phyloP scores from a whole-genome alignment of 257 asterid genomes.

The Mitragyna speciosa region DNA sequence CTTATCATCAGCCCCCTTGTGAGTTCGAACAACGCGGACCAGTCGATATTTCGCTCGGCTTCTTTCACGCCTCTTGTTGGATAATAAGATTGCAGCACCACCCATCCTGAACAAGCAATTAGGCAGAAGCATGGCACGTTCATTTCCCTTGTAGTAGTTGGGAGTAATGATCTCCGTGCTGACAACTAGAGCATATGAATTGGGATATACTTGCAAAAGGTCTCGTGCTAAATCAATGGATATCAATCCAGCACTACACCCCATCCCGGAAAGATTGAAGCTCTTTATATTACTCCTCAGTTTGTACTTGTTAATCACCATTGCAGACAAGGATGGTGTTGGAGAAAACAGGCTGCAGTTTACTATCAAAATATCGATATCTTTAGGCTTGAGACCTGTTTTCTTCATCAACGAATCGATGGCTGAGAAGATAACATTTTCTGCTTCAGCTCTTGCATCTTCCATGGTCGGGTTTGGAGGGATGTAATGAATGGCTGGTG shows the following conservation, averaged over 20 bases:
- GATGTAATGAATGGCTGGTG: slow-evolving; percentile 70
- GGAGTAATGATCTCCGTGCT: slow-evolving; percentile 87
- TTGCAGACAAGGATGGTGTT: slow-evolving; percentile 77
- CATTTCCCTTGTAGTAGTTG: slow-evolving; percentile 74
- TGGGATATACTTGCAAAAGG: slow-evolving; percentile 64
- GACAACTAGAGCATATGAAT: slow-evolving; percentile 58
- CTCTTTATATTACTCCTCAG: slow-evolving; percentile 68
- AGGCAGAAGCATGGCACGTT: slow-evolving; percentile 88
- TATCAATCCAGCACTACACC: slow-evolving; percentile 80
- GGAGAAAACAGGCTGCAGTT: slow-evolving; percentile 89
- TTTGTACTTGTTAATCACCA: slow-evolving; percentile 77
- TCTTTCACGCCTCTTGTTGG: slow-evolving; percentile 61
- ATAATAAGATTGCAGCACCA: slow-evolving; percentile 71
- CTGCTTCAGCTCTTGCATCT: slow-evolving; percentile 70
- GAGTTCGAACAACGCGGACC: slow-evolving; percentile 83
- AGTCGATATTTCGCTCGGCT: slow-evolving; percentile 62
- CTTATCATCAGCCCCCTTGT: slow-evolving; percentile 82
- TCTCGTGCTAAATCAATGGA: slow-evolving; percentile 78
- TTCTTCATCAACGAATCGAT: slow-evolving; percentile 57
- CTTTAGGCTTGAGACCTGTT: slow-evolving; percentile 62
- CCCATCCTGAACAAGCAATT: slow-evolving; percentile 85
- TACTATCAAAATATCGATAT: slow-evolving; percentile 65
- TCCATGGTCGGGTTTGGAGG: slow-evolving; percentile 87
- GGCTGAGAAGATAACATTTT: slow-evolving; percentile 61
- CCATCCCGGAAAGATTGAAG: slow-evolving; percentile 84